Base-by-base conservation (phyloP, 352 stramenopile genomes). In the Globisporangium uncinulatum region DNA sequence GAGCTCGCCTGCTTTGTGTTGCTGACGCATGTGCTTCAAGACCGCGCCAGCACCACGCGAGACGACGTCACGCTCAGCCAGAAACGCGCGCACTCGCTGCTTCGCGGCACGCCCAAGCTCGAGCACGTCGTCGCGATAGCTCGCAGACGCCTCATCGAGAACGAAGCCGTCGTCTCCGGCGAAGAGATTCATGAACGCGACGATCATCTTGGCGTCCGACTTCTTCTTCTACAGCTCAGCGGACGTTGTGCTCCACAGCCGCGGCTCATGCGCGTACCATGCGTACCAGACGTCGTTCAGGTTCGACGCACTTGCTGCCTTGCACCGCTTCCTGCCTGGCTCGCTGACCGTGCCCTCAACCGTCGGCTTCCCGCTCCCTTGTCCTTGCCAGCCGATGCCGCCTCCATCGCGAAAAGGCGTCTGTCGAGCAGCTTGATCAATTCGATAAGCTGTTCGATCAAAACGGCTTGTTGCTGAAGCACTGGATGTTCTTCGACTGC, bases 121-220 rank as follows among this genome's bases (percentile, higher is more conserved):
- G 4, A 32, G 4, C 3, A 50, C 45, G 19, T 50, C 45, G 31
- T 32, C 45, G 15, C 45, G 45, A 11, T 34, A 50, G 19, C 45
- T 21, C 13, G 19, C 9, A 19, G 45, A 31, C 17, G 19, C 19
- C 2, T 32, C 45, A 4, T 50, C n/a, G 19, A 50, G 45, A 19
- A 10, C 2, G 34, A 32, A 9, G 6, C 45, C 19, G 6, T 1
- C 6, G 45, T 50, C 45, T 6, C 34, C 45, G 45, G 34, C 45
- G 14, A 50, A 50, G 45, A 50, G 45, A 6, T 34, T 50, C 45
- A 34, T 50, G 8, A 50, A 50, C 45, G 45, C 45, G 17, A 50
- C 45, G 19, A 50, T 4, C 45, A 29, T 19, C 45, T 50, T 50
- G 19, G 21, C 45, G 21, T 50, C 45, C 19, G 45, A 50, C 45